Conservation (phyloP, 164 flowering plant genomes). For the Hamamelis virginiana region DNA sequence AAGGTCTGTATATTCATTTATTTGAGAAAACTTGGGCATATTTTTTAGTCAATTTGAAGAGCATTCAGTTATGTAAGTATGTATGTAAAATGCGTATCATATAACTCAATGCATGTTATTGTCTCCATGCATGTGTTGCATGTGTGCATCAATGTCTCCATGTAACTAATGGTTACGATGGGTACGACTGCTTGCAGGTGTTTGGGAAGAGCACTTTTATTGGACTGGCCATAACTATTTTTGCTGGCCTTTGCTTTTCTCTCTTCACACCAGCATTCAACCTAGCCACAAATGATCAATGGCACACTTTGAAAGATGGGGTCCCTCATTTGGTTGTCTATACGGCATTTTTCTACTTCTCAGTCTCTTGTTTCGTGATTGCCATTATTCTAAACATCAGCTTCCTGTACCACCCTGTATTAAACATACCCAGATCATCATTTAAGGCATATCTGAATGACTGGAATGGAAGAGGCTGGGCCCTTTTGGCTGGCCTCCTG, state of each 20-base stretch:
- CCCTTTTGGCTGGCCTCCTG: constrained; percentile 67
- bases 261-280: constrained; percentile 83
- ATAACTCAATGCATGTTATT: not conserved
- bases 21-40: not conserved
- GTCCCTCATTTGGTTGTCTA: constrained; percentile 71
- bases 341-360: constrained; percentile 86
- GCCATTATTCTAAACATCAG: constrained; percentile 60
- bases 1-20: too few species aligned
- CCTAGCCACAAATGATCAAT: constrained; percentile 83
- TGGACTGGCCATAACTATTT: constrained; percentile 61
- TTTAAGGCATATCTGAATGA: constrained; percentile 62
- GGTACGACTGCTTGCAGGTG: constrained; percentile 38
- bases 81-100: too few species aligned
- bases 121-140: not conserved
- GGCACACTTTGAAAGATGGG: constrained; percentile 58
- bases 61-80: too few species aligned
- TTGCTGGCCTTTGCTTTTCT: constrained; percentile 76
- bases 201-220: constrained; percentile 59
- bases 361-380: constrained; percentile 58
- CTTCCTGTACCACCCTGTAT: constrained; percentile 66
- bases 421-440: constrained; percentile 58
- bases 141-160: not conserved
- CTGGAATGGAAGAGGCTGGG: constrained; percentile 83
- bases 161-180: not conserved
- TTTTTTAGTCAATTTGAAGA: too few species aligned